Evolutionary conservation across 768 basidiomycete genomes (phyloP), one percentile per base, ranked within the genome.

Genomic region (Asterophora parasitica): DNA sequence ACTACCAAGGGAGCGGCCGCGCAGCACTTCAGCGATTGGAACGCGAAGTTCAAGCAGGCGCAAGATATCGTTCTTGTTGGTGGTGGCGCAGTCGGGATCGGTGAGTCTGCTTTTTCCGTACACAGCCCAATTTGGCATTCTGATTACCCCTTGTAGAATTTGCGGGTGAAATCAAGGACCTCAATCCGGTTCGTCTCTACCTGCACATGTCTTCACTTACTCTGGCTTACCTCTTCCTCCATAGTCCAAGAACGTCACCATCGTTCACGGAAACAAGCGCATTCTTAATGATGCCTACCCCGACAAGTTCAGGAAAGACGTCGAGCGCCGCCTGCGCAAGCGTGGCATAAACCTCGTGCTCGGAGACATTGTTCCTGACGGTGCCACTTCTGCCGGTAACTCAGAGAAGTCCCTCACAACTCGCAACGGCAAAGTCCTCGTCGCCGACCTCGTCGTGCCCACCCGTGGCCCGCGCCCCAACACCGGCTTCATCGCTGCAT

Each of bases 221-320:
- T 72, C 4, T 65, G 71, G 43, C 52, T 62, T 28, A 75, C 9
- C 16, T 20, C 7, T 34, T 15, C 17, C 8, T 42, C 4, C 31
- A 77, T 39, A 74, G 73, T 53, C 59, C 16, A 82, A 76, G 51
- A 60, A 66, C 28, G 71, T 87, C 12, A 83, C 82, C 13, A 71
- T 88, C 38, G 75, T 88, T 8, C 85, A 87, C 9, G 68, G 72
- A 20, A 65, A 72, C n/a, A 42, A 52, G 1, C 61, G 71, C n/a
- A 73, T 85, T 30, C 67, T 87, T 49, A 83, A 83, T 51, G 60
- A 68, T 4, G 61, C 71, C 0, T 87, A 86, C 57, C 74, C 81
- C 0, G 58, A 67, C 7, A 72, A 73, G 42, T 78, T 77, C 62
- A 75, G 85, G 42, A 70, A 68, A 20, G 69, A 63, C 17, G 57